These are phyloP conservation scores for Ophiostoma angusticollis DNA, from an alignment of 2,329 filamentous ascomycete genomes.

Conservation along the genomic window DNA sequence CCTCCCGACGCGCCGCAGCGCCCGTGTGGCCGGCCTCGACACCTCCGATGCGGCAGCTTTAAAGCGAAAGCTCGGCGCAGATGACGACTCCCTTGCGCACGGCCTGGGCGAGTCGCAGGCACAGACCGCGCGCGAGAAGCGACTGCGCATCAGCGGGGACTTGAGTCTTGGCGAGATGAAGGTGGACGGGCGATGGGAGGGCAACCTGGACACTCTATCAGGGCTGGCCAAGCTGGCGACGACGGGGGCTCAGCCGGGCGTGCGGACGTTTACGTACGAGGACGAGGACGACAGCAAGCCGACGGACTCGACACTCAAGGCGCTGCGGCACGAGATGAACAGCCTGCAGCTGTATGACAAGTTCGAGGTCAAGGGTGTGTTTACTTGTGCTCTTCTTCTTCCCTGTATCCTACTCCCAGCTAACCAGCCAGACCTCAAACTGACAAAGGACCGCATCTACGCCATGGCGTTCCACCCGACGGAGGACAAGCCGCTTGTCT, in stretches of 20 bases:
- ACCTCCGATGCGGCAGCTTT: conserved; percentile 32
- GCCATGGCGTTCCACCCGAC: conserved; percentile 81
- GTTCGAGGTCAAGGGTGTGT: conserved; percentile 64
- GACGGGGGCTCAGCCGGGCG: conserved; percentile 62
- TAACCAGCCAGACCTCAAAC: conserved; percentile 58
- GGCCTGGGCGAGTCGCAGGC: conserved; percentile 15
- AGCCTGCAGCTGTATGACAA: conserved; percentile 67
- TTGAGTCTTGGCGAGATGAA: conserved; percentile 65
- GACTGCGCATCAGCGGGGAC: conserved; percentile 37
- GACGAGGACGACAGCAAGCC: conserved; percentile 58
- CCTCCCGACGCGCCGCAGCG: conserved; percentile 44
- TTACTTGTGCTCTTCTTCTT: background rate
- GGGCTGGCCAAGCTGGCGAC: conserved; percentile 33
- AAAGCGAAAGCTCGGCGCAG: conserved; percentile 40
- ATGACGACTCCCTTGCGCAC: conserved; percentile 25
- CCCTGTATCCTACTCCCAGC: background rate
- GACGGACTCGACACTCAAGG: conserved; percentile 60
- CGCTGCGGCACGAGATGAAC: conserved; percentile 64
- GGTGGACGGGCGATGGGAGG: conserved; percentile 66
- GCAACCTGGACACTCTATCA: conserved; percentile 51
- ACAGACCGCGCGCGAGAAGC: conserved; percentile 43
- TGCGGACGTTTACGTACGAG: conserved; percentile 74
- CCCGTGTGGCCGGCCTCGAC: conserved; percentile 42
- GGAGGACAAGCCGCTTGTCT: conserved; percentile 71
- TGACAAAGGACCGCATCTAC: conserved; percentile 80